Evolutionary conservation across 768 basidiomycete genomes (phyloP), one percentile per base, ranked within the genome.

Genomic region (Sarcodon aspratus): DNA sequence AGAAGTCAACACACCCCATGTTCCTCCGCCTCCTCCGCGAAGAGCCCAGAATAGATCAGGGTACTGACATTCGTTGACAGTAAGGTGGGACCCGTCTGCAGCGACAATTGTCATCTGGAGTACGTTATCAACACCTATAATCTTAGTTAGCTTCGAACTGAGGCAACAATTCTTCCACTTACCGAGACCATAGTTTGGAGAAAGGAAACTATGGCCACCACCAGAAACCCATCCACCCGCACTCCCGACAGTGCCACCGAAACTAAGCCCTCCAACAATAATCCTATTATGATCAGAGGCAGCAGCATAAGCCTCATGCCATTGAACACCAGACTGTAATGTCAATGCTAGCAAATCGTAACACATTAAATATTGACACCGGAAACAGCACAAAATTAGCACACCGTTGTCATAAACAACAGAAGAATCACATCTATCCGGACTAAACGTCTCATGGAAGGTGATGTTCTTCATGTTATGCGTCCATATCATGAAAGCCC

Each of bases 141-240:
- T 21, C 3, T 34, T 36, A n/a, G 35, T n/a, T n/a, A n/a, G n/a
- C n/a, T n/a, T n/a, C n/a, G 12, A 17, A 10, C 6, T 31, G 27
- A 6, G n/a, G 33, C 27, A 37, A 12, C 9, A 36, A 44, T 3
- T 12, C 15, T 40, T 9, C 9, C 4, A 37, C 27, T 31, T 53
- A 71, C 71, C 70, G n/a, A 75, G 63, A 11, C 74, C 75, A 51
- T 66, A 65, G 7, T 49, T 57, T 1, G 73, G 64, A 6, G 69
- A 60, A 7, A 73, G 50, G 6, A 59, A 53, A 36, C 69, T 69
- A 48, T 77, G 74, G n/a, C n/a, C n/a, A n/a, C n/a, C n/a, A n/a
- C n/a, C n/a, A n/a, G n/a, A n/a, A n/a, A n/a, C n/a, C n/a, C 73
- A 78, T 15, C 74, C 76, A 32, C 73, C 74, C 10, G 68, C 66